phyloP scores from a whole-genome alignment of 495 filamentous ascomycete species.

The Rhizodiscina lignyota region DNA sequence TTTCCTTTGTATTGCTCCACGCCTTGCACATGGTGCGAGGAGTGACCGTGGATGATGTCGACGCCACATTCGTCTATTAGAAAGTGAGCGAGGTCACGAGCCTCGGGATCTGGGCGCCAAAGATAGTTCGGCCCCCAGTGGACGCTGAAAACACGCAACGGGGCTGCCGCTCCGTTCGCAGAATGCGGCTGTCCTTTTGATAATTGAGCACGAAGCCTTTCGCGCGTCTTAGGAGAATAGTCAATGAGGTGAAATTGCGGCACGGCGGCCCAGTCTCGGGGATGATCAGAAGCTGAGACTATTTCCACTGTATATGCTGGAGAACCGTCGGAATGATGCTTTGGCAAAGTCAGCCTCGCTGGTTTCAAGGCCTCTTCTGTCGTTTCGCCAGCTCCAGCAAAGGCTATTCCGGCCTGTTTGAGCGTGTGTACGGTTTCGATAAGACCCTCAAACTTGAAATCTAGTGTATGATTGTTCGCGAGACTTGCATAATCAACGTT shows the following conservation, averaged over 20 bases:
- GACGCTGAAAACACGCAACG: conserved; percentile 24
- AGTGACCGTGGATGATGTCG: conserved; percentile 29
- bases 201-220: conserved; percentile 13
- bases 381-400: conserved; percentile 19
- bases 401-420: conserved; percentile 9
- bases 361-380: conserved; percentile 17
- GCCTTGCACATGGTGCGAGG: conserved; percentile 28
- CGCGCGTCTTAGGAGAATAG: conserved; percentile 14
- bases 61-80: conserved; percentile 27
- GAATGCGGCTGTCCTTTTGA: no score
- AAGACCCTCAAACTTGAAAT: conserved; percentile 21
- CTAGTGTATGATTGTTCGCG: conserved; percentile 27
- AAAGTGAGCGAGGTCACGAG: conserved; percentile 23
- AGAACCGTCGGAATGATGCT: neutral
- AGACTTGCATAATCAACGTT: conserved; percentile 20
- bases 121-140: conserved; percentile 29
- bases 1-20: conserved; percentile 23
- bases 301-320: conserved; percentile 6
- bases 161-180: conserved; percentile 1
- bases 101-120: conserved; percentile 18
- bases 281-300: conserved; percentile 12
- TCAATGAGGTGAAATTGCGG: conserved; percentile 17
- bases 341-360: conserved; percentile 14
- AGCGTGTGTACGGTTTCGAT: conserved; percentile 20
- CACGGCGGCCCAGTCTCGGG: conserved; percentile 6